Percentiles rank a stretch among this genome's conserved stretches.
Conservation (phyloP, 2,329 filamentous ascomycete genomes). For the Sordariomycetes sp. region DNA sequence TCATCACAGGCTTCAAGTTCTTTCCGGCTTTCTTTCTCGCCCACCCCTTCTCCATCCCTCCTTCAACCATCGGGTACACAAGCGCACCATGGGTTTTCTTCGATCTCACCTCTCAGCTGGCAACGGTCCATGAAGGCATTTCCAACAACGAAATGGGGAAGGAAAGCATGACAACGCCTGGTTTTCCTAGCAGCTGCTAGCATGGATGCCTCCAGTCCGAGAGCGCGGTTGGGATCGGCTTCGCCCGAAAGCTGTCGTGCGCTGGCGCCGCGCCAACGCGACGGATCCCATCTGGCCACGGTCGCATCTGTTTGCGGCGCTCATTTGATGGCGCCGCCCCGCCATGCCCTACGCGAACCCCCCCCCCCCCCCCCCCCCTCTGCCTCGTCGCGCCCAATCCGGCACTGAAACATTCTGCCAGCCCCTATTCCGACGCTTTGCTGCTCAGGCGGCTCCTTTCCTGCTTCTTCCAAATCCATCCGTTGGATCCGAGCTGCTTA, state of each 20-base stretch:
- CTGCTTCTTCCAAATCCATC: no score
- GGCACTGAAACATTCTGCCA: constrained; percentile 9
- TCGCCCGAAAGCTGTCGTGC: not conserved
- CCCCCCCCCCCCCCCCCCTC: constrained; percentile 1
- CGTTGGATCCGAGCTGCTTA: not conserved
- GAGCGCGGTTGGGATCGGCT: not conserved
- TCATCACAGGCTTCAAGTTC: not conserved
- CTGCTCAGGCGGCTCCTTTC: not conserved
- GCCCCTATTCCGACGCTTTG: constrained; percentile 4
- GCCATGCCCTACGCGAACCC: not conserved
- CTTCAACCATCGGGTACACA: not conserved
- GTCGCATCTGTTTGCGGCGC: not conserved
- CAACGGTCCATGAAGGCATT: not conserved
- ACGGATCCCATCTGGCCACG: not conserved
- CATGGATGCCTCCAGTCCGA: not conserved
- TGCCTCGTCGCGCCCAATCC: constrained; percentile 6
- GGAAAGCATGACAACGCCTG: not conserved
- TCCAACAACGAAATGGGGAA: not conserved
- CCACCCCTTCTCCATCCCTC: not conserved
- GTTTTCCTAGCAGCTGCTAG: not conserved
- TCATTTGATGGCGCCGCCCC: not conserved
- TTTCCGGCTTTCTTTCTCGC: not conserved
- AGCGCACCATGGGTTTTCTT: not conserved
- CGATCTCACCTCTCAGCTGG: not conserved
- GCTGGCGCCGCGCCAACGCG: not conserved